phyloP scores from a whole-genome alignment of 768 basidiomycete genomes.

The Panus rudis region DNA sequence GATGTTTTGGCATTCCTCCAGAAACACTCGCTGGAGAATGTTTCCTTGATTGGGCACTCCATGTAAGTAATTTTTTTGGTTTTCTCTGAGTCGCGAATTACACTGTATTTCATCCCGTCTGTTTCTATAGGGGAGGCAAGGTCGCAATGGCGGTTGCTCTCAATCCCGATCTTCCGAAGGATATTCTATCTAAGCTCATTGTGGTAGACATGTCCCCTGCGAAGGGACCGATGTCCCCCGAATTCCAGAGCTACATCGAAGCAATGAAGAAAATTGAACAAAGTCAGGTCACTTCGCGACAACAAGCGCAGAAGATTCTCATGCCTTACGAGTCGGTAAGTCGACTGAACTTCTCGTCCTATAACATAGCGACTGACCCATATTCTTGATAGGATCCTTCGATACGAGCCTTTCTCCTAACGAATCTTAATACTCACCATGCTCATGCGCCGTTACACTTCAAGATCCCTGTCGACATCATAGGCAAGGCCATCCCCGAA shows the following conservation, averaged over 20 bases:
- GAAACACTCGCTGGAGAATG: conserved; percentile 43
- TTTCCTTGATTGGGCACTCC: conserved; percentile 83
- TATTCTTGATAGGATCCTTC: conserved; percentile 50
- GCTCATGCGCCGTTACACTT: conserved; percentile 45
- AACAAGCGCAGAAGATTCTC: conserved; percentile 65
- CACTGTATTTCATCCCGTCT: neutral
- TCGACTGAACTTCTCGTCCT: conserved; percentile 3
- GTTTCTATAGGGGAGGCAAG: conserved; percentile 70
- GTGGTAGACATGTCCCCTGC: conserved; percentile 81
- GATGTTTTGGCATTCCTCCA: conserved; percentile 69
- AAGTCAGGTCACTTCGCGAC: conserved; percentile 48
- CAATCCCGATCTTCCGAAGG: conserved; percentile 32
- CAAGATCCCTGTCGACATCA: conserved; percentile 63
- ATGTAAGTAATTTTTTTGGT: conserved; percentile 48
- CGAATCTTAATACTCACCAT: conserved; percentile 54
- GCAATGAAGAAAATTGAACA: conserved; percentile 72
- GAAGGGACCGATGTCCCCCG: conserved; percentile 45
- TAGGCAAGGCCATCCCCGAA: conserved; percentile 53
- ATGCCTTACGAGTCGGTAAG: conserved; percentile 55
- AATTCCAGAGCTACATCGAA: conserved; percentile 59
- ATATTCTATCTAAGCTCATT: conserved; percentile 50
- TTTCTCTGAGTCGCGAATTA: too few relatives aligned
- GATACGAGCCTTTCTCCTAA: conserved; percentile 78
- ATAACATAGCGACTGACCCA: neutral
- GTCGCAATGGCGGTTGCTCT: conserved; percentile 69